These are phyloP conservation scores for Zelonia costaricensis DNA, from an alignment of 208 protist genomes.

Conservation along the genomic window DNA sequence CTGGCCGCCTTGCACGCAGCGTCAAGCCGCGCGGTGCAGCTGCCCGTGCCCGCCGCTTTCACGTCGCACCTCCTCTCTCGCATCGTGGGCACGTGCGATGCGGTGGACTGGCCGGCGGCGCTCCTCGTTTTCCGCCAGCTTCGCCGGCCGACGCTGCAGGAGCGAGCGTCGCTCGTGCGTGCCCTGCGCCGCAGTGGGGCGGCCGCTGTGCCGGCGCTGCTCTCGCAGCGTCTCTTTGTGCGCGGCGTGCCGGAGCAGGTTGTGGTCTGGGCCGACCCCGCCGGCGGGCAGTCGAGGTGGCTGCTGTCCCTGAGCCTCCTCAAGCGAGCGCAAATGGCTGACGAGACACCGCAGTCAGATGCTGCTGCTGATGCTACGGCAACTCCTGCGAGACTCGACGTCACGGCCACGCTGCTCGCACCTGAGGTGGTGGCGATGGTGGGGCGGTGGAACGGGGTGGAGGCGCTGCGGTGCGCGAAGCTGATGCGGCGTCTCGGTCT, in stretches of 20 bases:
- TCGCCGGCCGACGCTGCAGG: conserved; percentile 40
- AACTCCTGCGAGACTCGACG: conserved; percentile 2
- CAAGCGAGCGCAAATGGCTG: not conserved
- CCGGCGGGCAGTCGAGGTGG: conserved; percentile 19
- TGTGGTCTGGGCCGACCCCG: conserved; percentile 60
- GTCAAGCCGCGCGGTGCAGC: conserved; percentile 30
- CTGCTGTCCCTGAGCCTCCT: conserved; percentile 19
- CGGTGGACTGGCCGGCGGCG: conserved; percentile 43
- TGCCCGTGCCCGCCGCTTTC: conserved; percentile 56
- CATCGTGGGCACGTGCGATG: conserved; percentile 6
- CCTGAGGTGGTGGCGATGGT: conserved; percentile 10
- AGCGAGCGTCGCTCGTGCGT: conserved; percentile 49
- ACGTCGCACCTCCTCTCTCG: conserved; percentile 41
- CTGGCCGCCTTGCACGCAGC: conserved; percentile 38
- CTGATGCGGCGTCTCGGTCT: conserved; percentile 25
- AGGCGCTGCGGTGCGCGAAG: conserved; percentile 20
- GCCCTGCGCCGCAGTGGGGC: conserved; percentile 29
- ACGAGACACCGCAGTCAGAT: no score
- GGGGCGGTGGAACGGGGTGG: conserved; percentile 18
- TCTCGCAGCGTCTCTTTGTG: conserved; percentile 43
- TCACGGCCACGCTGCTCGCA: not conserved
- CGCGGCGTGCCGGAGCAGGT: conserved; percentile 50
- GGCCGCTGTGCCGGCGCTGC: conserved; percentile 32
- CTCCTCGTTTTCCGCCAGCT: conserved; percentile 62
- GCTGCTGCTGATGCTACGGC: conserved; percentile 13